phyloP scores from a whole-genome alignment of 768 basidiomycete species.

The Pleurotus djamor region DNA sequence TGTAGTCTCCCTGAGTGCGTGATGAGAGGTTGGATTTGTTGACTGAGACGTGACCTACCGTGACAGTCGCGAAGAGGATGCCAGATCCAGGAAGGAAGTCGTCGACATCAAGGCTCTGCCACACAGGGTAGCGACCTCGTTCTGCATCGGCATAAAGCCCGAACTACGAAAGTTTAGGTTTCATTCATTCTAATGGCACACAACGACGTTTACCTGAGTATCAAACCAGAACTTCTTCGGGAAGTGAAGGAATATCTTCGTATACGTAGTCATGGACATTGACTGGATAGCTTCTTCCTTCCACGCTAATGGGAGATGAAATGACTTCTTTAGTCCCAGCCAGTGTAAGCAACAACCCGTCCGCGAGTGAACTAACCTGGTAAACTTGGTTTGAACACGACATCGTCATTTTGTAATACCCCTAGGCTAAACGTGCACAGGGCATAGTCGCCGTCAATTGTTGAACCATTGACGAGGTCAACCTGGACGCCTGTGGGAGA shows the following conservation, averaged over 20 bases:
- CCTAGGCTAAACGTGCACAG: constrained; percentile 71
- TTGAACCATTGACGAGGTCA: constrained; percentile 37
- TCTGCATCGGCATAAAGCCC: constrained; percentile 56
- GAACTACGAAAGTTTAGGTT: constrained; percentile 28
- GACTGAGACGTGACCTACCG: constrained; percentile 23
- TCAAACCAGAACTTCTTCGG: constrained; percentile 55
- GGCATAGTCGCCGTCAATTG: constrained; percentile 52
- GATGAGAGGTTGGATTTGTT: background rate
- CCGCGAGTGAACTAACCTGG: constrained; percentile 28
- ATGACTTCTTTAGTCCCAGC: too few species aligned
- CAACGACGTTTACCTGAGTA: constrained; percentile 25
- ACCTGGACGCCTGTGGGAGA: constrained; percentile 44
- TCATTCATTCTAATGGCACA: background rate
- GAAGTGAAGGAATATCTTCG: constrained; percentile 70
- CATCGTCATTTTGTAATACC: constrained; percentile 64
- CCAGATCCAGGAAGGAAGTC: constrained; percentile 62
- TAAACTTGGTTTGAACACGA: constrained; percentile 50
- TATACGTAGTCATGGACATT: constrained; percentile 65
- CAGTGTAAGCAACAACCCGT: too few species aligned
- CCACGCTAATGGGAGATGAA: constrained; percentile 26
- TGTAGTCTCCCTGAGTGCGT: constrained; percentile 51
- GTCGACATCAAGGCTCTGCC: constrained; percentile 61
- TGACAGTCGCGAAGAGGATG: constrained; percentile 52
- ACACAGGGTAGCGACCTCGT: constrained; percentile 63
- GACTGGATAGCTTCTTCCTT: constrained; percentile 65